These are phyloP conservation scores for Eucalyptus pauciflora DNA, from an alignment of 345 rosid species.

Conservation along the genomic window DNA sequence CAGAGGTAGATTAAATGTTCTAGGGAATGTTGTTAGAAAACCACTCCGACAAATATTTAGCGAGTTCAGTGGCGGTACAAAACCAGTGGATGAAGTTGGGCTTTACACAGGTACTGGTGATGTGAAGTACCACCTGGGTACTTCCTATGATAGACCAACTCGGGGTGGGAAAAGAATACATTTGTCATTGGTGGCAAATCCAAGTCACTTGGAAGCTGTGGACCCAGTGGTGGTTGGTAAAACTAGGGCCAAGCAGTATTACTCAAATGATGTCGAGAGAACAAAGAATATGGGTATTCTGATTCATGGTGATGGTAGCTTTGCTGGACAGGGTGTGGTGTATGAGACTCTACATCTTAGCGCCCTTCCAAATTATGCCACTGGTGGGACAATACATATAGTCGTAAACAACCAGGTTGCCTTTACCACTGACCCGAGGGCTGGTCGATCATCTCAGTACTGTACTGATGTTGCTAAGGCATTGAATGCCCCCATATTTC, in stretches of 20 bases:
- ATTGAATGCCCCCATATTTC: conserved; percentile 8
- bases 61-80: conserved; percentile 8
- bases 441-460: conserved; percentile 7
- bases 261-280: conserved; percentile 2
- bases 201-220: conserved; percentile 13
- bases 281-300: conserved; percentile 2
- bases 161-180: conserved; percentile 11
- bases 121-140: conserved; percentile 12
- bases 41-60: conserved; percentile 8
- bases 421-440: conserved; percentile 8
- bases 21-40: conserved; percentile 10
- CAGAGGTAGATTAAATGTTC: conserved; percentile 9
- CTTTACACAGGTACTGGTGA: conserved; percentile 12
- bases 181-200: conserved; percentile 8
- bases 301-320: conserved; percentile 13
- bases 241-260: conserved; percentile 8
- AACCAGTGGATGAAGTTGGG: conserved; percentile 9
- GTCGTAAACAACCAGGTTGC: conserved; percentile 11
- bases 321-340: conserved; percentile 12
- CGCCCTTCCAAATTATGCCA: conserved; percentile 5
- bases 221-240: conserved; percentile 11
- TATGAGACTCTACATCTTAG: conserved; percentile 12
- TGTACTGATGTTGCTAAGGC: conserved; percentile 13
- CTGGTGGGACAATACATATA: conserved; percentile 8
- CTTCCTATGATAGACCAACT: conserved; percentile 10